Conservation (phyloP, 805 yeast genomes). For the Schwanniomyces sp. region DNA sequence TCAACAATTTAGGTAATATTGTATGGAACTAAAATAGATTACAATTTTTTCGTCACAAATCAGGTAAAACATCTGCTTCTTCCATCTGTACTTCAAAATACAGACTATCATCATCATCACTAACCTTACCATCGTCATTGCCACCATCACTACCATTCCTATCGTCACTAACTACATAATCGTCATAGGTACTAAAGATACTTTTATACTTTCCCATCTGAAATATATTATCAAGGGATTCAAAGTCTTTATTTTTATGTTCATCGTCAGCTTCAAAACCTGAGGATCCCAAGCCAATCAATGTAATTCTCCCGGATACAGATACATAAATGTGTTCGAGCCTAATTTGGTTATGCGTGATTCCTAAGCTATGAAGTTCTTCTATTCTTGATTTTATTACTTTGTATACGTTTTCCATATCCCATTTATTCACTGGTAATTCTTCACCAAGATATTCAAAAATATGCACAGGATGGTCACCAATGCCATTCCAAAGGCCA, state of each 20-base stretch:
- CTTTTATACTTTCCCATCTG: background rate
- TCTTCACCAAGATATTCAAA: background rate
- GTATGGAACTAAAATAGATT: no score
- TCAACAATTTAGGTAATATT: no score
- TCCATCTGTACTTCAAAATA: no score
- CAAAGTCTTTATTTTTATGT: background rate
- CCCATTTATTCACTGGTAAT: background rate
- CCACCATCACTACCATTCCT: no score
- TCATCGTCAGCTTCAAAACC: background rate
- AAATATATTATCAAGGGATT: conserved; percentile 1
- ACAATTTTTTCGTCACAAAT: no score
- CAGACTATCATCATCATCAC: no score
- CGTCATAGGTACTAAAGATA: no score
- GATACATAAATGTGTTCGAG: conserved; percentile 1
- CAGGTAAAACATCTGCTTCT: no score
- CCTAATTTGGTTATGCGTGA: background rate
- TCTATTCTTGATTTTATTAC: conserved; percentile 2
- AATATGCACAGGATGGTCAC: background rate
- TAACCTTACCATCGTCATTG: no score
- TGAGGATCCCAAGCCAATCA: conserved; percentile 1
- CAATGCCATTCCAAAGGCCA: no score
- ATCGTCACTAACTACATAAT: no score
- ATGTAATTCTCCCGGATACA: background rate
- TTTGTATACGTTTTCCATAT: conserved; percentile 1
- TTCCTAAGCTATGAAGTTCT: background rate